Percentiles rank a stretch among this genome's conserved stretches.
Conservation (phyloP, 1,284 basidiomycete genomes). For the Hortiboletus rubellus region DNA sequence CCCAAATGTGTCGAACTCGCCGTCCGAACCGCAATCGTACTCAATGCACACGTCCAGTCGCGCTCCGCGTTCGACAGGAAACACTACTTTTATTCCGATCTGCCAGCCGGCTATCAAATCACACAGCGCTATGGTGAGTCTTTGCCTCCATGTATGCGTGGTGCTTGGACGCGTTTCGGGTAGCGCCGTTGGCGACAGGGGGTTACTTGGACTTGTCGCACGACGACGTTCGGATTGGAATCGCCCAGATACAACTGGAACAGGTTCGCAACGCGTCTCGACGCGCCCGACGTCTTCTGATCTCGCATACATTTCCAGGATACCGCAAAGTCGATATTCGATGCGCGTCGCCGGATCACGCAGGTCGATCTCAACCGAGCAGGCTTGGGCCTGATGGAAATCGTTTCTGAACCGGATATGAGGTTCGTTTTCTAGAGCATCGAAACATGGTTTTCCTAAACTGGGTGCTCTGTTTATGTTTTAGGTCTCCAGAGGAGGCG, state of each 20-base stretch:
- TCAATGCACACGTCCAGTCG: slow-evolving; percentile 69
- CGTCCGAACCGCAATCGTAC: slow-evolving; percentile 79
- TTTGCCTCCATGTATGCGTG: background rate
- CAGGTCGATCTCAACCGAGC: slow-evolving; percentile 91
- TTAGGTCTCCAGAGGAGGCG: slow-evolving; percentile 87
- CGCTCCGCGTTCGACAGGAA: slow-evolving; percentile 94
- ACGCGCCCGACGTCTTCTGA: slow-evolving; percentile 19
- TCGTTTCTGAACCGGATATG: slow-evolving; percentile 94
- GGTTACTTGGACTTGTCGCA: slow-evolving; percentile 62
- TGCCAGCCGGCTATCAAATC: slow-evolving; percentile 56
- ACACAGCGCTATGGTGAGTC: slow-evolving; percentile 50
- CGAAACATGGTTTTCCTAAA: too few relatives aligned
- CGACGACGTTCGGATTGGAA: slow-evolving; percentile 58
- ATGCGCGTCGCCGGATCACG: slow-evolving; percentile 54
- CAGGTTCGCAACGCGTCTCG: slow-evolving; percentile 59
- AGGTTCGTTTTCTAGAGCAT: slow-evolving; percentile 43
- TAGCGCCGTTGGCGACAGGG: slow-evolving; percentile 48
- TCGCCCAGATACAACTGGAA: slow-evolving; percentile 95
- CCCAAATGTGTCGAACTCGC: slow-evolving; percentile 80
- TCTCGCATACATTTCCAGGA: slow-evolving; percentile 55
- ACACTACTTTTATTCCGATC: slow-evolving; percentile 97
- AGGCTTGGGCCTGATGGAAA: slow-evolving; percentile 91
- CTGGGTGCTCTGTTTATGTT: background rate
- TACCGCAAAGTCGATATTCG: slow-evolving; percentile 87
- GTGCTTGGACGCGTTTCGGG: too few relatives aligned